Conservation (phyloP, 2,329 filamentous ascomycete species). For the Xylariales sp. region DNA sequence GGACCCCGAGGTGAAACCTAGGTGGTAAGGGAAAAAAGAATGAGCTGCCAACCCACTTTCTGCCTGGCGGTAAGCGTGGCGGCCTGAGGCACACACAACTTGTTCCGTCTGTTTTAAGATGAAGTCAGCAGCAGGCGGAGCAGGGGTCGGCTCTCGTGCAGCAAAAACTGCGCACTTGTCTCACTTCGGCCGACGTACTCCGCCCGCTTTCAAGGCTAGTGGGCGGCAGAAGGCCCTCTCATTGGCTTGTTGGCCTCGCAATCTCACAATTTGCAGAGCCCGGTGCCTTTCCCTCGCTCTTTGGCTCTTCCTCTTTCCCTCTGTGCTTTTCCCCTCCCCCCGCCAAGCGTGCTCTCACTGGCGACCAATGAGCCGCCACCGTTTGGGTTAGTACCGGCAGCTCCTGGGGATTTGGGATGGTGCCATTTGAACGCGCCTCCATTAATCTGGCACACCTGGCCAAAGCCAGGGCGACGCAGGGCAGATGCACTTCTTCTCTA, state of each 20-base stretch:
- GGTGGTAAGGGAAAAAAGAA: too few species aligned
- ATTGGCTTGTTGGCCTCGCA: too few species aligned
- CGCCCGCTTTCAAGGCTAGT: too few species aligned
- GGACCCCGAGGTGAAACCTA: too few species aligned
- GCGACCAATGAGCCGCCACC: background rate
- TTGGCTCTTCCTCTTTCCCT: background rate
- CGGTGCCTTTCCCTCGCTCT: background rate
- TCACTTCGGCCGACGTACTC: constrained; percentile 7
- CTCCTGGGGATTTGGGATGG: background rate
- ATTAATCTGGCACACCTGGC: background rate
- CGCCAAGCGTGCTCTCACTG: background rate
- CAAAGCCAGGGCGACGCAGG: too few species aligned
- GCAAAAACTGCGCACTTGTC: constrained; percentile 6
- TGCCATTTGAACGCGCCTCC: background rate
- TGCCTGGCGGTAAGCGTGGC: too few species aligned
- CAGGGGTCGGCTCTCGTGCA: background rate
- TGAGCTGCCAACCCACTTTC: too few species aligned
- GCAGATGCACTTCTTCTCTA: too few species aligned
- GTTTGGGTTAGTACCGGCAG: background rate
- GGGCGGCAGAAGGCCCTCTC: too few species aligned
- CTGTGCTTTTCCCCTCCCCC: background rate
- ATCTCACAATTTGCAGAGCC: too few species aligned
- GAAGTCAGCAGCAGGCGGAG: constrained; percentile 2
- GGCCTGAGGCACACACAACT: constrained; percentile 4
- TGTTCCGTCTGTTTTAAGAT: constrained; percentile 2